Evolutionary conservation across 495 filamentous ascomycete genomes (phyloP).

Genomic region (Beverwykella pulmonaria): DNA sequence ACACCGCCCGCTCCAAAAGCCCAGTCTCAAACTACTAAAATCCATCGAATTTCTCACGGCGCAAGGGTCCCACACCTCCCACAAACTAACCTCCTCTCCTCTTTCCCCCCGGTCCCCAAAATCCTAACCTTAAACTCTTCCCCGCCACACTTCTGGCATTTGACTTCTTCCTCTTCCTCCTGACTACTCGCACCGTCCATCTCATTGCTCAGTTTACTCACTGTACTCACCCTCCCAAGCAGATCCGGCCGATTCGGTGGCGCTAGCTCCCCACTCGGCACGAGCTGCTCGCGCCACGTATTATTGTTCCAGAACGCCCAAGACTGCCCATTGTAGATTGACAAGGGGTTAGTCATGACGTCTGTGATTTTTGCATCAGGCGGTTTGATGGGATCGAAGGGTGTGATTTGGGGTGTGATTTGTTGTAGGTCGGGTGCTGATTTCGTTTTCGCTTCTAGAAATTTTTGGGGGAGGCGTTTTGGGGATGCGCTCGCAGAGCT

Average conservation of each 20-base stretch:
- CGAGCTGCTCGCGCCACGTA: constrained; percentile 8
- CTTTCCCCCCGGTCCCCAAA: constrained; percentile 47
- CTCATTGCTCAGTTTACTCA: constrained; percentile 32
- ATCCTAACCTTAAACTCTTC: constrained; percentile 57
- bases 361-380: not conserved
- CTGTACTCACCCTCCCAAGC: constrained; percentile 10
- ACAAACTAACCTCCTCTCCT: constrained; percentile 58
- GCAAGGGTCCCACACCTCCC: constrained; percentile 49
- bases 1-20: no score
- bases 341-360: constrained; percentile 18
- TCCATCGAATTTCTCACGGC: not conserved
- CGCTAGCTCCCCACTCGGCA: not conserved
- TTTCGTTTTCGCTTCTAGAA: no score
- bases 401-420: not conserved
- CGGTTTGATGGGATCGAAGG: not conserved
- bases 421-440: no score
- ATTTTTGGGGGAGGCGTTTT: no score
- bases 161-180: constrained; percentile 48
- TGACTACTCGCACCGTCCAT: not conserved
- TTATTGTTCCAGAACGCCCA: constrained; percentile 38
- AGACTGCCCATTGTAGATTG: constrained; percentile 26
- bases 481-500: not conserved
- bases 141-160: constrained; percentile 55
- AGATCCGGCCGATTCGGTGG: constrained; percentile 15
- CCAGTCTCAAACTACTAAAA: no score